These are phyloP conservation scores for Coprinopsis cinerea DNA, from an alignment of 768 basidiomycete species.

Conservation along the genomic window DNA sequence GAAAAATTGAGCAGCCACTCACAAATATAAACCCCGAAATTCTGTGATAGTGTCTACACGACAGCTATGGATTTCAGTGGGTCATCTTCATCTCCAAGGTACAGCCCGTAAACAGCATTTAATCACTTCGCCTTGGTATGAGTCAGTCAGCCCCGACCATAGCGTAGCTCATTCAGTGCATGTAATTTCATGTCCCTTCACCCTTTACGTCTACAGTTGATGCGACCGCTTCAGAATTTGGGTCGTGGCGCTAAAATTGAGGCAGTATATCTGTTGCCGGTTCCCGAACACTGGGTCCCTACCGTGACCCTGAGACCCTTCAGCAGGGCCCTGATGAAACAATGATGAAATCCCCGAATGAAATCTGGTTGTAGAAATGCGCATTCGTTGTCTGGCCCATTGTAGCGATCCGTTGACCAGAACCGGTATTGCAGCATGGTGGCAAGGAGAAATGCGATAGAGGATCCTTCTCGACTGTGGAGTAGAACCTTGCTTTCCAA, in stretches of 20 bases:
- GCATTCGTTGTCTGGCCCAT: neutral
- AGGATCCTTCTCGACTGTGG: too few species aligned
- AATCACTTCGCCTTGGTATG: neutral
- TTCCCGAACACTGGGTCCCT: neutral
- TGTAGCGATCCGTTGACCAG: neutral
- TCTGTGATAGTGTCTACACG: neutral
- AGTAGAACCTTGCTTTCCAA: too few species aligned
- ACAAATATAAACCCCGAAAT: neutral
- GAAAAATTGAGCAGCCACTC: neutral
- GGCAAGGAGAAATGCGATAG: too few species aligned
- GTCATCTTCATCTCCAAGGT: too few species aligned
- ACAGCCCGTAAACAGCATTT: too few species aligned
- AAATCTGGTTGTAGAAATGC: neutral
- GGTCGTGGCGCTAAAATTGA: conserved; percentile 2
- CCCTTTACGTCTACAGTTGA: neutral
- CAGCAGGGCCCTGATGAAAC: too few species aligned
- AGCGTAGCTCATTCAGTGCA: neutral
- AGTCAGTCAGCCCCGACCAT: neutral
- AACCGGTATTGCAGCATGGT: too few species aligned
- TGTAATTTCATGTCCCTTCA: neutral
- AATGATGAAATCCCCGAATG: neutral
- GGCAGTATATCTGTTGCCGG: neutral
- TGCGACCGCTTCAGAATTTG: too few species aligned
- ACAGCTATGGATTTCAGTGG: too few species aligned
- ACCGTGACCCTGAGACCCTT: neutral